These are phyloP conservation scores for Zygoascus tannicola DNA, from an alignment of 805 yeast species.

Conservation along the genomic window DNA sequence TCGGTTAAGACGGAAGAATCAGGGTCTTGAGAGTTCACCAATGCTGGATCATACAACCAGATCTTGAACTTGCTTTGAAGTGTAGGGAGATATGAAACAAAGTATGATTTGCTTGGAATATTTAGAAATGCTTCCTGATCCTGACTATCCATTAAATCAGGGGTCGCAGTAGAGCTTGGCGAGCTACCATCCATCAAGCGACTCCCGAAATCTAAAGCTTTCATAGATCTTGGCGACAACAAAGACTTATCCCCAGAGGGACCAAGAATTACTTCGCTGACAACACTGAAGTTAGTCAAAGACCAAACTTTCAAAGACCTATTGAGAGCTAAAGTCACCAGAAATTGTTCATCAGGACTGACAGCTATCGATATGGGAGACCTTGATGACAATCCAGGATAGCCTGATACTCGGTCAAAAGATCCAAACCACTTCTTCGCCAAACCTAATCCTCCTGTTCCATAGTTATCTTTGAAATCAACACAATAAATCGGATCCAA, in stretches of 20 bases:
- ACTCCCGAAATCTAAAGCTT: neutral
- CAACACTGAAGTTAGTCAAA: constrained; percentile 28
- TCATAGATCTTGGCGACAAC: neutral
- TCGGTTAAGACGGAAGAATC: constrained; percentile 17
- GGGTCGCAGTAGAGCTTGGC: constrained; percentile 1
- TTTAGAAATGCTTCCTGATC: constrained; percentile 2
- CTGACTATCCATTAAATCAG: neutral
- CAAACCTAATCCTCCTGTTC: constrained; percentile 21
- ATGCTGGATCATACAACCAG: constrained; percentile 7
- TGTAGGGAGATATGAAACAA: constrained; percentile 34
- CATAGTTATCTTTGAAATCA: constrained; percentile 17
- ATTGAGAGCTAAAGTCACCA: constrained; percentile 46
- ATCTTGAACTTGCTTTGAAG: constrained; percentile 12
- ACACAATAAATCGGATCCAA: constrained; percentile 34
- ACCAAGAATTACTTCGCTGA: constrained; percentile 10
- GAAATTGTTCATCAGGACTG: constrained; percentile 19
- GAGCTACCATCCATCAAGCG: neutral
- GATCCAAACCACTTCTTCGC: constrained; percentile 1
- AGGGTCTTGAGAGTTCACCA: constrained; percentile 6
- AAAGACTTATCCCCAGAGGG: neutral
- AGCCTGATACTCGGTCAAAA: constrained; percentile 33
- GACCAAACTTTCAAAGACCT: constrained; percentile 55
- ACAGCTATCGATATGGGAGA: constrained; percentile 31
- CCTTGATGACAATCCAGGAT: constrained; percentile 33
- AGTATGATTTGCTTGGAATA: constrained; percentile 4